Percentiles rank a stretch among this genome's conserved stretches.
Conservation (phyloP, 2,329 filamentous ascomycete genomes). For the Apiospora marii region DNA sequence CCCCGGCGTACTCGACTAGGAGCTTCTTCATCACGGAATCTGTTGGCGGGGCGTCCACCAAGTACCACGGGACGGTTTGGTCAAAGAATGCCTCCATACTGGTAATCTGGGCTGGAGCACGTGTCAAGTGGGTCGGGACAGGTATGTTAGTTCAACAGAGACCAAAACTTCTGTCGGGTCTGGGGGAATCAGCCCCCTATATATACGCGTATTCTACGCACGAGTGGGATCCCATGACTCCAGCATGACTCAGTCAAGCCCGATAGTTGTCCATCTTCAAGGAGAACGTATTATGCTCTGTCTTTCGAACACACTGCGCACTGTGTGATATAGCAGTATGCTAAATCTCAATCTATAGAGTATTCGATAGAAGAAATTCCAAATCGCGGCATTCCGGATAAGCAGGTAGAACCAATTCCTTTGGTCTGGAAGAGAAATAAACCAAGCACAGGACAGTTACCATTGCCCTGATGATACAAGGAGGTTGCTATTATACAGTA, state of each 20-base stretch:
- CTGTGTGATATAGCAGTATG: not conserved
- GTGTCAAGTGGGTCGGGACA: not conserved
- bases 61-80: conserved; percentile 17
- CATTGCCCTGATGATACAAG: too few relatives aligned
- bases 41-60: not conserved
- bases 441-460: too few relatives aligned
- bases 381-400: too few relatives aligned
- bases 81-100: conserved; percentile 16
- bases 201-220: not conserved
- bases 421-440: too few relatives aligned
- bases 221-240: not conserved
- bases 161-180: too few relatives aligned
- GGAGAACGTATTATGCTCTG: too few relatives aligned
- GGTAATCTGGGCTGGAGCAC: not conserved
- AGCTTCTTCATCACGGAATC: not conserved
- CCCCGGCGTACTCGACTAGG: conserved; percentile 3
- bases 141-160: not conserved
- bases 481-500: too few relatives aligned
- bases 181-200: not conserved
- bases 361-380: too few relatives aligned
- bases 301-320: not conserved
- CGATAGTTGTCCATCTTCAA: too few relatives aligned
- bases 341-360: too few relatives aligned
- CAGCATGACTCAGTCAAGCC: not conserved
- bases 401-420: too few relatives aligned